Conservation (phyloP, 306 rosid species). For the Castanea sativa region DNA sequence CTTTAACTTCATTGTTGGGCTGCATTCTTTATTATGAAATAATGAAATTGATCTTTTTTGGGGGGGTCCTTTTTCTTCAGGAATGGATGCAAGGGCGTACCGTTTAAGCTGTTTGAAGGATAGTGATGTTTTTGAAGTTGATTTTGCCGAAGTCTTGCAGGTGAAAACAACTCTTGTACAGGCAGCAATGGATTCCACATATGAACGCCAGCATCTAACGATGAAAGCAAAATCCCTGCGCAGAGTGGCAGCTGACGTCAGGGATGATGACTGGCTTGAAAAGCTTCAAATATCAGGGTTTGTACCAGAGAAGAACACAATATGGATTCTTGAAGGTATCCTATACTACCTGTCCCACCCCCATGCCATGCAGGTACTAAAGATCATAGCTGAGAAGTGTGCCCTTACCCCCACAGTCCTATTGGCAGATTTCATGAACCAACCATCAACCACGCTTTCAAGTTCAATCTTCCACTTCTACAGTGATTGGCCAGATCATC, state of each 20-base stretch:
- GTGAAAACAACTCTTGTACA: slow-evolving; percentile 65
- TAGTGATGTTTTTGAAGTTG: slow-evolving; percentile 86
- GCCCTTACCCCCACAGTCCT: slow-evolving; percentile 63
- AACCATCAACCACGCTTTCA: slow-evolving; percentile 75
- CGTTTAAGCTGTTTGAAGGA: slow-evolving; percentile 86
- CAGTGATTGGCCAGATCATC: slow-evolving; percentile 98
- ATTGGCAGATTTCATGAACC: slow-evolving; percentile 94
- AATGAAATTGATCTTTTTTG: background rate
- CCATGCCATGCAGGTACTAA: slow-evolving; percentile 77
- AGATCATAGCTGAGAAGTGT: slow-evolving; percentile 75
- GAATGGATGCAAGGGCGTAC: slow-evolving; percentile 98
- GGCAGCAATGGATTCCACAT: slow-evolving; percentile 67
- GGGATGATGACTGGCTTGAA: slow-evolving; percentile 75
- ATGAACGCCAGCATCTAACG: slow-evolving; percentile 33
- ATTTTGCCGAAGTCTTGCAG: slow-evolving; percentile 69
- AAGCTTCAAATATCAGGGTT: slow-evolving; percentile 83
- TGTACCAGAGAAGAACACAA: slow-evolving; percentile 75
- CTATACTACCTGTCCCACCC: slow-evolving; percentile 77
- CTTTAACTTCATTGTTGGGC: background rate
- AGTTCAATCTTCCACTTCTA: slow-evolving; percentile 78
- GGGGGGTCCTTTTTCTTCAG: slow-evolving; percentile 30
- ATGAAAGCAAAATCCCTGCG: slow-evolving; percentile 65
- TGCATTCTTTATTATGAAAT: background rate
- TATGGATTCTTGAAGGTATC: slow-evolving; percentile 92
- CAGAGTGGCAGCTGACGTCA: slow-evolving; percentile 86